Evolutionary conservation across 2,329 filamentous ascomycete genomes (phyloP).

Genomic region (Rhynchosporium agropyri): DNA sequence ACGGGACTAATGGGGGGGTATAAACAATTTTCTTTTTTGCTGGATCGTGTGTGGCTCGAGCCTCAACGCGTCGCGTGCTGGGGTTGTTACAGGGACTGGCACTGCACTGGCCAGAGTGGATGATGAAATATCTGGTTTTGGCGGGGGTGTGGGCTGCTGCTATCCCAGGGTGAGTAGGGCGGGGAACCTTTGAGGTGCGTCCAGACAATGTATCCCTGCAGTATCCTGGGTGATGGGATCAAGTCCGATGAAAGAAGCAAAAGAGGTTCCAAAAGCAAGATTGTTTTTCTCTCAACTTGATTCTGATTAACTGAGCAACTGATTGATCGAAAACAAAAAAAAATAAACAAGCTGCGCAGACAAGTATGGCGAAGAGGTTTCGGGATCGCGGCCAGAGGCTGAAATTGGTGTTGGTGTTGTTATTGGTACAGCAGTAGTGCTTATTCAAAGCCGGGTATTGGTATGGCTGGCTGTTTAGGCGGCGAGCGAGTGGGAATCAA

Average conservation of each 20-base stretch:
- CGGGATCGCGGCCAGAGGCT: background rate
- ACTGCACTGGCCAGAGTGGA: background rate
- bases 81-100: background rate
- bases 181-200: slow-evolving; percentile 7
- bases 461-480: slow-evolving; percentile 12
- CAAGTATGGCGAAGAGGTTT: background rate
- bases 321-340: no score
- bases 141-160: slow-evolving; percentile 4
- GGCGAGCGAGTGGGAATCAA: background rate
- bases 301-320: no score
- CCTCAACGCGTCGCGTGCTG: slow-evolving; percentile 20
- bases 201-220: background rate
- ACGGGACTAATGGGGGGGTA: background rate
- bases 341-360: no score
- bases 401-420: background rate
- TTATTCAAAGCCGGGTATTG: background rate
- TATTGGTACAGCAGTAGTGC: no score
- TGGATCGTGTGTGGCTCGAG: slow-evolving; percentile 15
- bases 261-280: slow-evolving; percentile 10
- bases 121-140: slow-evolving; percentile 9
- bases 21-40: slow-evolving; percentile 17
- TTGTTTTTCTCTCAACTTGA: background rate
- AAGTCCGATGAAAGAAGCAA: background rate
- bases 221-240: background rate
- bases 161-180: background rate